phyloP scores from a whole-genome alignment of 2,329 filamentous ascomycete species.

The Alternaria gaisen region DNA sequence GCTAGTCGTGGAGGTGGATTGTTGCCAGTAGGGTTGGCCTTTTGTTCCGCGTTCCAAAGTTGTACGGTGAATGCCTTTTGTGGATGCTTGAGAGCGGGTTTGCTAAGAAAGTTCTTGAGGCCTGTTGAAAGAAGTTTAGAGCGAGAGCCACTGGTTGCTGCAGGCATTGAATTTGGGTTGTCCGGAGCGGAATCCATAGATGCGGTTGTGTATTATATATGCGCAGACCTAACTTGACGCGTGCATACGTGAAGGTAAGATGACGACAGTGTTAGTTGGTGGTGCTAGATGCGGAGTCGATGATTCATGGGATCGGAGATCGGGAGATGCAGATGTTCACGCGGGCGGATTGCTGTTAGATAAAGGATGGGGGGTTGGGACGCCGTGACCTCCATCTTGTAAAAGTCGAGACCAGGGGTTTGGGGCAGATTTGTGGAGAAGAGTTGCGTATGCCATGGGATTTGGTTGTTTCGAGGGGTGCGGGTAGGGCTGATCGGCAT shows the following conservation, averaged over 20 bases:
- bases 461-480: not conserved
- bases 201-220: not conserved
- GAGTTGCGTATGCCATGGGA: conserved; percentile 14
- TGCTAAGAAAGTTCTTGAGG: conserved; percentile 30
- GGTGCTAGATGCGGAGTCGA: conserved; percentile 9
- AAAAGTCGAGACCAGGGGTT: not conserved
- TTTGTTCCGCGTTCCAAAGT: conserved; percentile 35
- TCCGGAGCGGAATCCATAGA: conserved; percentile 4
- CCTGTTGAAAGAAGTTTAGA: conserved; percentile 24
- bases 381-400: not conserved
- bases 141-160: conserved; percentile 21
- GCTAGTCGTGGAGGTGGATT: not conserved
- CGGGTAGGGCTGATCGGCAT: conserved; percentile 10
- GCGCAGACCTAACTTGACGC: not conserved
- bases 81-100: conserved; percentile 32
- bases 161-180: conserved; percentile 7
- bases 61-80: conserved; percentile 37
- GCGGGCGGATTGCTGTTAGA: not conserved
- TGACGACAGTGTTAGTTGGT: conserved; percentile 7
- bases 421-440: conserved; percentile 7
- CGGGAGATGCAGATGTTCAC: conserved; percentile 1
- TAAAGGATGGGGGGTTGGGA: not conserved
- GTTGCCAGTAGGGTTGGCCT: not conserved
- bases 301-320: conserved; percentile 10
- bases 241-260: conserved; percentile 4